A percentile compares a stretch with the other conserved stretches of the same genome.
Conservation (phyloP, 345 rosid genomes). For the Eucalyptus camaldulensis region DNA sequence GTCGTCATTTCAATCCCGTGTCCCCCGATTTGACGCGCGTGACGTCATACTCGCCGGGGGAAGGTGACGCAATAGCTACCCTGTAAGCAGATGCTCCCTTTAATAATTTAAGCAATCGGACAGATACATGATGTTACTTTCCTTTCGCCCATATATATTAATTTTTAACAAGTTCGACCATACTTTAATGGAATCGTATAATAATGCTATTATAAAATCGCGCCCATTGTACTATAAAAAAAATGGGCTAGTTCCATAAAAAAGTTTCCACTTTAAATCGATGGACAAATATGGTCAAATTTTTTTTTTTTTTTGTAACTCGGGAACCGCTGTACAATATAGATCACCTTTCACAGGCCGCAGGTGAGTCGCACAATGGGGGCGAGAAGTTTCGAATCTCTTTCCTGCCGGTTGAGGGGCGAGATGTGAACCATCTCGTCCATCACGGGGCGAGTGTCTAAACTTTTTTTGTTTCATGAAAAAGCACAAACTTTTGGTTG, state of each 20-base stretch:
- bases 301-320: no score
- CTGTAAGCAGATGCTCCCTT: neutral
- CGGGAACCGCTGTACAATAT: no score
- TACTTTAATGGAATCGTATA: neutral
- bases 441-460: no score
- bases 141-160: neutral
- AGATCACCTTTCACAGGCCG: no score
- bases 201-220: neutral
- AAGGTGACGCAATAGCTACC: neutral
- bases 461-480: no score
- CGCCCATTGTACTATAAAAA: neutral
- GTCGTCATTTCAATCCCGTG: neutral
- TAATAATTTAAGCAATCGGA: neutral
- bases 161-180: neutral
- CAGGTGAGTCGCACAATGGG: no score
- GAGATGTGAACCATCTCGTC: accelerated
- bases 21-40: neutral
- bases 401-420: no score
- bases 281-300: no score
- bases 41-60: neutral
- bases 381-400: no score
- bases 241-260: no score
- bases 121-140: neutral
- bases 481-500: no score
- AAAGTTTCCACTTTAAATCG: no score